Evolutionary conservation across 345 rosid genomes (phyloP), one percentile per base, ranked within the genome.

Genomic region (Eucalyptus lansdowneana): DNA sequence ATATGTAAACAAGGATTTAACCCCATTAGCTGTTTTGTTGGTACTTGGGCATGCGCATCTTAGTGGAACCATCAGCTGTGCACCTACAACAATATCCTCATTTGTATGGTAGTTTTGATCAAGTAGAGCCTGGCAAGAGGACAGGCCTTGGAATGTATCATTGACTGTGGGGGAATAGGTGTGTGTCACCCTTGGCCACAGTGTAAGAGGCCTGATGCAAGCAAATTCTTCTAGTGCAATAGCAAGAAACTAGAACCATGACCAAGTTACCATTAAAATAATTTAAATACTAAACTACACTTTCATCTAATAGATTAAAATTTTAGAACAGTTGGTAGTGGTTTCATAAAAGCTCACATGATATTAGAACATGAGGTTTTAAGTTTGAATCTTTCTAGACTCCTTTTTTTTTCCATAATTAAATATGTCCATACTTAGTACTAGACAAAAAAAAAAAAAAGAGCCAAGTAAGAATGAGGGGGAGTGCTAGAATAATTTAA

Each of bases 1-100:
- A 87, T 94, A 97, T 22, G 94, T 92, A 86, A 97, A 88, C 88
- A 96, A 91, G 53, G 91, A 94, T 6, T 87, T 94, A 72, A 93
- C 81, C 27, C 95, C 96, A 9, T 89, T 89, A 88, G 92, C 89
- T 40, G 50, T 88, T 88, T 97, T 96, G 37, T 89, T 91, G 3
- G 86, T 58, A 65, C 96, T 91, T 9, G 90, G 91, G 49, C 91
- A 90, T 6, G 90, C 29, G 45, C 90, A 90, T 21, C n/a, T 69
- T 44, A 86, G 40, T 3, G 89, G 87, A 10, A 88, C 53, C 83
- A 89, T 62, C 31, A 96, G 91, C 15, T 51, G 27, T 86, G 86
- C 13, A 4, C 89, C 93, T 19, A 88, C 86, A 6, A 31, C 4
- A 22, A 90, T 12, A 17, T 25, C 14, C 13, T 34, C 21, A 24